Conservation (phyloP, 129 eudicot genomes). For the Centella asiatica region DNA sequence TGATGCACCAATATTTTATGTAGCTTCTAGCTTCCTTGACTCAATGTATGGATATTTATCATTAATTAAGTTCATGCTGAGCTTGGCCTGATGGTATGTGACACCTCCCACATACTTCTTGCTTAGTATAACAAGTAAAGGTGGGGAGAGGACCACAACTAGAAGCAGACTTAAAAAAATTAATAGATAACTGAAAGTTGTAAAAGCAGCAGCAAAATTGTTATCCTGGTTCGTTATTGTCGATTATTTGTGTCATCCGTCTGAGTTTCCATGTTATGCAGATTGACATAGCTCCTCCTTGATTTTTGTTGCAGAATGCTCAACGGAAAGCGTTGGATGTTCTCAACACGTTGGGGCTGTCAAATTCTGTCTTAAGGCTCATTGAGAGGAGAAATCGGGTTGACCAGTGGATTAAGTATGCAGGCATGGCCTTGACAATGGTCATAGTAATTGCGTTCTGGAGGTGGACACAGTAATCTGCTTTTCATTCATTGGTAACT, state of each 20-base stretch:
- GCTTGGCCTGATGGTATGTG: not conserved
- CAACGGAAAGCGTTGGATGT: slow-evolving; percentile 95
- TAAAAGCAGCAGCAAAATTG: too few relatives aligned
- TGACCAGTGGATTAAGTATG: slow-evolving; percentile 89
- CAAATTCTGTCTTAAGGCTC: slow-evolving; percentile 81
- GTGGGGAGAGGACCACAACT: not conserved
- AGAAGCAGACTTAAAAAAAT: too few relatives aligned
- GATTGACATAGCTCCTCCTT: not conserved
- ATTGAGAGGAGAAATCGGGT: slow-evolving; percentile 84
- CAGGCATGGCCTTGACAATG: slow-evolving; percentile 78
- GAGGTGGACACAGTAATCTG: slow-evolving; percentile 69
- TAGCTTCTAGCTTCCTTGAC: not conserved
- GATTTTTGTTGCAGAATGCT: slow-evolving; percentile 60
- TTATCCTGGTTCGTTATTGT: too few relatives aligned
- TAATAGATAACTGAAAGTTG: too few relatives aligned
- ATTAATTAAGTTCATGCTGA: not conserved
- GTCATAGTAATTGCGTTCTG: slow-evolving; percentile 60
- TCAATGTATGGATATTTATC: too few relatives aligned
- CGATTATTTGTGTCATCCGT: too few relatives aligned
- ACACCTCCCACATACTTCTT: not conserved
- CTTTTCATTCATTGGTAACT: not conserved
- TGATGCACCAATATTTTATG: not conserved
- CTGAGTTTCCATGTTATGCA: too few relatives aligned
- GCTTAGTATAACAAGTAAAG: not conserved
- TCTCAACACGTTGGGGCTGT: slow-evolving; percentile 83